Evolutionary conservation across 176 grass and related monocot species (phyloP), one percentile per base, ranked within the genome.

Genomic region (Rhipidocladum racemiflorum): DNA sequence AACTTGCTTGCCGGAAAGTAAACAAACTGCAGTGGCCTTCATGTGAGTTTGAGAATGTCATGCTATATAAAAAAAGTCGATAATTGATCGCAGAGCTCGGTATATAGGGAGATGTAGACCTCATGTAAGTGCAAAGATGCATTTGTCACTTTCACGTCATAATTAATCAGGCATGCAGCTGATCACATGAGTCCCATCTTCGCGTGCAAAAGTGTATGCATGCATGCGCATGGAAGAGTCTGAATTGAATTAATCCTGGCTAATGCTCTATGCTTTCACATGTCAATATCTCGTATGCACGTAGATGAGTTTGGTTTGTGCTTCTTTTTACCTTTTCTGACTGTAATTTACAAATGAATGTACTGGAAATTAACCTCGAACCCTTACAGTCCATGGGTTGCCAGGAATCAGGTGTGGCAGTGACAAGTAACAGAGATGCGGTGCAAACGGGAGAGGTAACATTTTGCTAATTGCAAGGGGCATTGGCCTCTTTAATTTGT

Each of bases 111-210:
- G 83, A 73, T 63, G 46, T 72, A 68, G 73, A 67, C 67, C 38
- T 65, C 28, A 50, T 65, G 28, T 21, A 82, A 82, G 83, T 73
- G 73, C 78, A 61, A 81, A 82, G 72, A 71, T 67, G 72, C 78
- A 82, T 66, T 56, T 42, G 72, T 82, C 88, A 76, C 88, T 85
- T 67, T 90, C 83, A 85, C 73, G 72, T 21, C 68, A 82, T 90
- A 82, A 78, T 86, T 77, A 77, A 43, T 57, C 63, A 50, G 55
- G 88, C 83, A 72, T n/a, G n/a, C 1, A 32, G 61, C 49, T 73
- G 48, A 78, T 77, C 88, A 89, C 83, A 90, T 90, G 83, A 77
- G 50, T 69, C 87, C 70, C 72, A 70, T 48, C 45, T 65, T 81
- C 71, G 82, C 77, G 82, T 77, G 77, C 64, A 71, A 89, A 81